Evolutionary conservation across 1,284 basidiomycete genomes (phyloP).

Genomic region (Pterulicium gracile): DNA sequence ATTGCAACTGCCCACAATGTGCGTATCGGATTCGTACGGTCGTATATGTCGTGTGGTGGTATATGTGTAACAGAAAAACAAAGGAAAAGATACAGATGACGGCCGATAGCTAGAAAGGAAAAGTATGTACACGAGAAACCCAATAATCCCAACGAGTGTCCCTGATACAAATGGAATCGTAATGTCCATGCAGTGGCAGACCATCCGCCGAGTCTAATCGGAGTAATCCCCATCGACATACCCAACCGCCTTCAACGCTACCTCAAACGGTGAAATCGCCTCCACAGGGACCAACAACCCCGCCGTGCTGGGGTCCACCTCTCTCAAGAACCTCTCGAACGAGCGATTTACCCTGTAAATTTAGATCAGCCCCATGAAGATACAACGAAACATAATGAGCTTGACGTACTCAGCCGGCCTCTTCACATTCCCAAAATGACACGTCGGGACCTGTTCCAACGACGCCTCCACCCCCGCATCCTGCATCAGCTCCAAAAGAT

Average conservation of each 20-base stretch:
- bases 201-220: neutral
- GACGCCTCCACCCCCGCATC: conserved; percentile 16
- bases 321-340: neutral
- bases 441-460: conserved; percentile 14
- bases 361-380: neutral
- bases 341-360: conserved; percentile 6
- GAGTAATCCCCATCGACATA: neutral
- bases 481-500: conserved; percentile 13
- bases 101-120: neutral
- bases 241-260: neutral
- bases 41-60: no score
- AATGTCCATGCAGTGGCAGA: neutral
- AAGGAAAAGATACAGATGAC: no score
- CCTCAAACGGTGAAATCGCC: neutral
- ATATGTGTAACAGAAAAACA: no score
- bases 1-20: no score
- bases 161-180: no score
- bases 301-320: neutral
- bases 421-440: conserved; percentile 18
- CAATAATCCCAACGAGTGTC: neutral
- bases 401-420: conserved; percentile 11
- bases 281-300: neutral
- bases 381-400: neutral
- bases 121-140: neutral
- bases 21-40: no score